phyloP scores from a whole-genome alignment of 2,329 filamentous ascomycete genomes.

The Balansia obtecta region DNA sequence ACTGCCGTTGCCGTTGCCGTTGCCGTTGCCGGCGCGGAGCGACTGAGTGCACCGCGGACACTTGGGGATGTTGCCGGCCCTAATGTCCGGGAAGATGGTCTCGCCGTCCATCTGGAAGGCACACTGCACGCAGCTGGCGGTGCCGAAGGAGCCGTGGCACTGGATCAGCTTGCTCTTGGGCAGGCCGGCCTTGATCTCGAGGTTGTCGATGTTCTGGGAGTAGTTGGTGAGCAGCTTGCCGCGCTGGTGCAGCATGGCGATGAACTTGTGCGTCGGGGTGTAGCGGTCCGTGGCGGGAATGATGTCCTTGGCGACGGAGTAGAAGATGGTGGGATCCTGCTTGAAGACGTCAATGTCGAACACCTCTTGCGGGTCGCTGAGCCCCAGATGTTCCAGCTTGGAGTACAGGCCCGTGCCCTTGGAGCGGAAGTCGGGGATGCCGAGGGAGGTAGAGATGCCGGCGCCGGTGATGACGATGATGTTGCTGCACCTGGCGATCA shows the following conservation, averaged over 20 bases:
- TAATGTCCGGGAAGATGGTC: slow-evolving; percentile 67
- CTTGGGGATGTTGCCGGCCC: slow-evolving; percentile 60
- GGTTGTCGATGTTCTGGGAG: slow-evolving; percentile 97
- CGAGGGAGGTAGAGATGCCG: slow-evolving; percentile 90
- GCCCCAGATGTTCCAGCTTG: slow-evolving; percentile 64
- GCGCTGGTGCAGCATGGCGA: slow-evolving; percentile 75
- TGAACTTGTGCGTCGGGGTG: slow-evolving; percentile 90
- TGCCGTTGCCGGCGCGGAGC: slow-evolving; percentile 23
- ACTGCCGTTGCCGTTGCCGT: too few species aligned
- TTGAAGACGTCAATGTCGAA: slow-evolving; percentile 85
- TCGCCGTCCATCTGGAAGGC: slow-evolving; percentile 61
- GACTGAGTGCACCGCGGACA: slow-evolving; percentile 58
- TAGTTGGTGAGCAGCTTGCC: slow-evolving; percentile 91
- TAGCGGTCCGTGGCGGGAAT: slow-evolving; percentile 67
- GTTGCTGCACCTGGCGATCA: slow-evolving; percentile 64
- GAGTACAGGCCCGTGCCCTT: slow-evolving; percentile 88
- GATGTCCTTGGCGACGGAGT: slow-evolving; percentile 82
- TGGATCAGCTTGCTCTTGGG: slow-evolving; percentile 73
- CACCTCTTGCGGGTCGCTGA: slow-evolving; percentile 81
- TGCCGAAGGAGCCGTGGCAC: slow-evolving; percentile 93
- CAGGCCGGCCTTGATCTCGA: slow-evolving; percentile 81
- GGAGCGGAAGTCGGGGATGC: slow-evolving; percentile 93
- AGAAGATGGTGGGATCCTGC: slow-evolving; percentile 81
- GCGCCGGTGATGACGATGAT: slow-evolving; percentile 92
- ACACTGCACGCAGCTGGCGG: slow-evolving; percentile 79